Evolutionary conservation across 2,329 filamentous ascomycete species (phyloP), one percentile per base, ranked within the genome.

Genomic region (Paramyrothecium roridum): DNA sequence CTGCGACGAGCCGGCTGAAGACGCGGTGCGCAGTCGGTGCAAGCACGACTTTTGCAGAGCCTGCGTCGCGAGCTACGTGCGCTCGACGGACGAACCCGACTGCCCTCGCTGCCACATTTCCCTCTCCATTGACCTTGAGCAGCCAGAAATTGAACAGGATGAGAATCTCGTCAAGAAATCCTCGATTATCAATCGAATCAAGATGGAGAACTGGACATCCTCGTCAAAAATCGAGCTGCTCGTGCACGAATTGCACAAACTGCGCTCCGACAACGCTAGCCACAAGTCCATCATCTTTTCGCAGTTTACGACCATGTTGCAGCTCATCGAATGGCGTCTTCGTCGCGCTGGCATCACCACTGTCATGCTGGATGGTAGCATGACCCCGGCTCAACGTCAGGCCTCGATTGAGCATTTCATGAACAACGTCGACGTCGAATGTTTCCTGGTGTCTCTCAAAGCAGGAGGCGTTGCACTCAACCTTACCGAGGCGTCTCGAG

Each of bases 201-300:
- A 93, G 73, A 97, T 98, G 93, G 91, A 96, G 70, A 90, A 98
- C 66, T 99, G 95, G 95, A 96, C 92, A 0, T 96, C 91, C 0
- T 97, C 92, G 1, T 97, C 93, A 59, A 99, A 99, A 77, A 99
- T 99, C 62, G 95, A 99, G 75, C 87, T 96, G 70, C 84, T 99
- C 7, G 89, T 98, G 11, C 96, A 97, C 67, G 92, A 98, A 67
- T 82, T 99, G 2, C 95, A 96, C 78, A 89, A 90, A 71, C 82
- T 98, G 43, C 87, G 95, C 56, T 96, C 90, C 56, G 90, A 96
- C 75, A 96, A 96, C 70, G 87, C 92, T 59, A 96, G 92, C 0
- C 88, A 95, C 71, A 99, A 99, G 76, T 96, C 91, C 3, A 98
- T 98, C 67, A 95, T 98, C 60, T 98, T 98, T 71, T 96, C 91